phyloP scores from a whole-genome alignment of 208 protist species.

The Angomonas ambiguus region DNA sequence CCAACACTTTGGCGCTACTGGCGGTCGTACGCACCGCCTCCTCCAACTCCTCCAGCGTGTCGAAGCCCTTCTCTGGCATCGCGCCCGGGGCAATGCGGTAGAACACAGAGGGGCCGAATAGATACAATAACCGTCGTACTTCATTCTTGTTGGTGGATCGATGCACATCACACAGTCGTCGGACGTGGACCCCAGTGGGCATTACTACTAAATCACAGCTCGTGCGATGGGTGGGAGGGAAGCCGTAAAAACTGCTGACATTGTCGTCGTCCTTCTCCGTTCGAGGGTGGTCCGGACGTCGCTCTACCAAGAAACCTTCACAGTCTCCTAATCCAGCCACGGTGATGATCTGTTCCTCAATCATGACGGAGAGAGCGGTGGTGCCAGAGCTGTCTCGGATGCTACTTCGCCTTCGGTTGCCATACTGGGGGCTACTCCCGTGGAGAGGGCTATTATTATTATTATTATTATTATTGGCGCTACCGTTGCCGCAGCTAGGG shows the following conservation, averaged over 20 bases:
- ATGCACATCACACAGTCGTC: background rate
- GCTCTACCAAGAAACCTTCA: slow-evolving; percentile 21
- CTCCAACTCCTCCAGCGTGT: background rate
- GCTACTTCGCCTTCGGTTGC: background rate
- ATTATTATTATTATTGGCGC: too few species aligned
- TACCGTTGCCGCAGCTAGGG: too few species aligned
- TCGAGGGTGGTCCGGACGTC: slow-evolving; percentile 1
- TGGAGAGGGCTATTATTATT: too few species aligned
- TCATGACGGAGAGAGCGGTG: slow-evolving; percentile 16
- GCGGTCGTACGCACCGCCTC: background rate
- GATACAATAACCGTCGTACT: background rate
- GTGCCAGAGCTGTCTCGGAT: slow-evolving; percentile 10
- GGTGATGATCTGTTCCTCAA: slow-evolving; percentile 13
- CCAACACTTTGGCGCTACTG: slow-evolving; percentile 38
- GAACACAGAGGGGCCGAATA: slow-evolving; percentile 9
- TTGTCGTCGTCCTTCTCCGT: slow-evolving; percentile 1
- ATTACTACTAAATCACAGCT: background rate
- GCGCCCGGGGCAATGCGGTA: background rate
- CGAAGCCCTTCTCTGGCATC: too few species aligned
- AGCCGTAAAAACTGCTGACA: background rate
- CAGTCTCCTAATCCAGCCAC: slow-evolving; percentile 24
- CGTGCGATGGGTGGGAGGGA: background rate
- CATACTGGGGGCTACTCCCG: too few species aligned
- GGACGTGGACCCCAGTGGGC: background rate
- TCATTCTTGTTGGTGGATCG: slow-evolving; percentile 4